Conservation (phyloP, 2,329 filamentous ascomycete species). For the Pseudofabraea citricarpa region DNA sequence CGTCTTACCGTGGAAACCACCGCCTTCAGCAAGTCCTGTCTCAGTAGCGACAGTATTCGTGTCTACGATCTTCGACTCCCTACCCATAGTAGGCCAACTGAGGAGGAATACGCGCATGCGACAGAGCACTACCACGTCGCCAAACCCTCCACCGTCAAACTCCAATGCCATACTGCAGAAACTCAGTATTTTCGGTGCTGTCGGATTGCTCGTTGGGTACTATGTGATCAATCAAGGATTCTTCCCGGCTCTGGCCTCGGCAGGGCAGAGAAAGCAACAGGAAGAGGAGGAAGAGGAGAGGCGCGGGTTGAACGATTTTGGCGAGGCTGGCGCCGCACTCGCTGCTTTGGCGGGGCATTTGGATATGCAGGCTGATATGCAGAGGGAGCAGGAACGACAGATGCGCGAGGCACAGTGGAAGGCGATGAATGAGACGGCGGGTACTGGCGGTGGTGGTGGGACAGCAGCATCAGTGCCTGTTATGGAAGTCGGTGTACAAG, state of each 20-base stretch:
- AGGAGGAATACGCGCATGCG: slow-evolving; percentile 22
- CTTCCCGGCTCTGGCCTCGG: slow-evolving; percentile 15
- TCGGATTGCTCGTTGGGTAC: slow-evolving; percentile 26
- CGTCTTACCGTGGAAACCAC: slow-evolving; percentile 25
- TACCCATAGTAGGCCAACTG: slow-evolving; percentile 23
- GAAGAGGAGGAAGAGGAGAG: slow-evolving; percentile 8
- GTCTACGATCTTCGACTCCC: slow-evolving; percentile 21
- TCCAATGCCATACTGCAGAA: slow-evolving; percentile 18
- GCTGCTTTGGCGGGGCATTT: slow-evolving; percentile 17
- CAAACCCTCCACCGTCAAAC: too few species aligned
- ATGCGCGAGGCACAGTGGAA: too few species aligned
- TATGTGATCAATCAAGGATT: slow-evolving; percentile 28
- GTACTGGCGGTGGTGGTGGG: too few species aligned
- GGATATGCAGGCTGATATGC: slow-evolving; percentile 12
- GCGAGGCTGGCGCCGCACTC: slow-evolving; percentile 23
- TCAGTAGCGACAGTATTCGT: slow-evolving; percentile 22
- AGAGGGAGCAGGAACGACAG: slow-evolving; percentile 5
- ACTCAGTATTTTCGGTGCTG: slow-evolving; percentile 22
- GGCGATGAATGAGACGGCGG: too few species aligned
- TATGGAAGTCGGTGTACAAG: slow-evolving; percentile 19
- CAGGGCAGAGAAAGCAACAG: too few species aligned
- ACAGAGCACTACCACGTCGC: too few species aligned
- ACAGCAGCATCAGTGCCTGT: too few species aligned
- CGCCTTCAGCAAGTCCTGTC: slow-evolving; percentile 20
- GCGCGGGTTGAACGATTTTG: slow-evolving; percentile 14